Conservation (phyloP, 805 yeast genomes). For the Cyberlindnera samutprakarnensis region DNA sequence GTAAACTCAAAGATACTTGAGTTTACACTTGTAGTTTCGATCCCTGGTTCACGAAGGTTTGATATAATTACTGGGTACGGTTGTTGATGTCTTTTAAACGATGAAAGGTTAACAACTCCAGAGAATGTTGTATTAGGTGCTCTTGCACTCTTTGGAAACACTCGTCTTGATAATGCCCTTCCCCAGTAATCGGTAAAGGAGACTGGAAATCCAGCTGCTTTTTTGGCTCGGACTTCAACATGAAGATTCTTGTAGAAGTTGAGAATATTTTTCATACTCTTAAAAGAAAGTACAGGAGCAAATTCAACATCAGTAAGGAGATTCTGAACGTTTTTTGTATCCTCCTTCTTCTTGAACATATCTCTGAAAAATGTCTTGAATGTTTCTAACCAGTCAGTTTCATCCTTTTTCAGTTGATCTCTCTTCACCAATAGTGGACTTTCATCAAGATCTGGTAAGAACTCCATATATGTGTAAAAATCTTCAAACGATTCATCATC, state of each 20-base stretch:
- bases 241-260: slow-evolving; percentile 47
- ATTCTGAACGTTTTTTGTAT: slow-evolving; percentile 8
- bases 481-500: slow-evolving; percentile 14
- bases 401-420: slow-evolving; percentile 7
- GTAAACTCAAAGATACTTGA: slow-evolving; percentile 51
- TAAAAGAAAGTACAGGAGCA: slow-evolving; percentile 19
- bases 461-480: slow-evolving; percentile 17
- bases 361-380: slow-evolving; percentile 20
- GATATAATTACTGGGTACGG: slow-evolving; percentile 45
- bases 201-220: slow-evolving; percentile 42
- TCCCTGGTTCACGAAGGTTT: slow-evolving; percentile 31
- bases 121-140: slow-evolving; percentile 33
- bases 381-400: slow-evolving; percentile 16
- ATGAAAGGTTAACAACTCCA: slow-evolving; percentile 27
- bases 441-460: slow-evolving; percentile 4
- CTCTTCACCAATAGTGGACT: slow-evolving; percentile 1
- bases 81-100: slow-evolving; percentile 31
- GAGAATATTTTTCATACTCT: slow-evolving; percentile 27
- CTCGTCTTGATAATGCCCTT: slow-evolving; percentile 43
- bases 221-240: slow-evolving; percentile 44
- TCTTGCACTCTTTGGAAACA: slow-evolving; percentile 31
- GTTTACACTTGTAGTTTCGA: slow-evolving; percentile 22
- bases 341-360: slow-evolving; percentile 20
- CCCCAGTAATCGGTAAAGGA: slow-evolving; percentile 70
- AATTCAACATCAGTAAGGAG: slow-evolving; percentile 18